A percentile compares a stretch with the other conserved stretches of the same genome.
Conservation (phyloP, 2,329 filamentous ascomycete species). For the Neocatenulostroma microsporum region DNA sequence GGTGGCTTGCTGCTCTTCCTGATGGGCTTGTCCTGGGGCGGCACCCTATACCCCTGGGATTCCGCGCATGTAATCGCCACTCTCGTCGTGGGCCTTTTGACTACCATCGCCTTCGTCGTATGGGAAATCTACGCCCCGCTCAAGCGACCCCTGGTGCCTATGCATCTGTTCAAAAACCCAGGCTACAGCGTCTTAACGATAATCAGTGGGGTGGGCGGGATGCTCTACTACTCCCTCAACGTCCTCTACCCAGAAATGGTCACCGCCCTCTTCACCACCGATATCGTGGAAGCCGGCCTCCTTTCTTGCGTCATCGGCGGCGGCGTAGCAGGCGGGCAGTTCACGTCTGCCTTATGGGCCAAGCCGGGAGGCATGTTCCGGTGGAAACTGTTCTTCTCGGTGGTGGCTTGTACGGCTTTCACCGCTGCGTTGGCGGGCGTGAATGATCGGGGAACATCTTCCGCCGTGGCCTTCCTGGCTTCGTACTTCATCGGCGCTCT, state of each 20-base stretch:
- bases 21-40: constrained; percentile 18
- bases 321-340: too few species aligned
- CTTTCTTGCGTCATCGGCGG: too few species aligned
- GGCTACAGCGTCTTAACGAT: constrained; percentile 26
- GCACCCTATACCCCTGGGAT: constrained; percentile 14
- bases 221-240: constrained; percentile 26
- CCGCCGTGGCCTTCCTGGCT: too few species aligned
- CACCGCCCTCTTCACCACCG: constrained; percentile 2
- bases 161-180: constrained; percentile 22
- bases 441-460: too few species aligned
- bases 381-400: too few species aligned
- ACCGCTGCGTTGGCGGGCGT: too few species aligned
- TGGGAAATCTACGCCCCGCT: constrained; percentile 12
- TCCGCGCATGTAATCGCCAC: constrained; percentile 14
- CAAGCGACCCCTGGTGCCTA: constrained; percentile 26
- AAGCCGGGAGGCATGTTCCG: too few species aligned
- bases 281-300: not conserved
- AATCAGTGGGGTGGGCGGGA: constrained; percentile 26
- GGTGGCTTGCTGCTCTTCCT: constrained; percentile 16
- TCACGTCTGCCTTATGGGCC: too few species aligned
- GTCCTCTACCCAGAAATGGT: constrained; percentile 12
- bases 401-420: too few species aligned
- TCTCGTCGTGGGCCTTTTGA: constrained; percentile 10
- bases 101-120: constrained; percentile 11
- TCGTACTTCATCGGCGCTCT: too few species aligned